Percentiles rank a stretch among this genome's conserved stretches.
Conservation (phyloP, 257 asterid species). For the Fraxinus cuspidata region DNA sequence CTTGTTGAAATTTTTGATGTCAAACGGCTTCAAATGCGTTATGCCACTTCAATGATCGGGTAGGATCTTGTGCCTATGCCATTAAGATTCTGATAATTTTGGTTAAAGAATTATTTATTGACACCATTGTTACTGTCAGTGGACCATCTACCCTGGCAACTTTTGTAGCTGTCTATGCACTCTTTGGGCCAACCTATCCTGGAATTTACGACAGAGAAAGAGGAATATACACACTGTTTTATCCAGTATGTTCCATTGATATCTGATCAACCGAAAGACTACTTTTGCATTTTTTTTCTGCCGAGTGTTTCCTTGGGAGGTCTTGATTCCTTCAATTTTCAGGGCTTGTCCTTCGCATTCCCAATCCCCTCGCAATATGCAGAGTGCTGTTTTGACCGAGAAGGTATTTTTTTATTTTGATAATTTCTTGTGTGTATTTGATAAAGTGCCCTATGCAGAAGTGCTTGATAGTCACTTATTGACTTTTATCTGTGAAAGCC, state of each 20-base stretch:
- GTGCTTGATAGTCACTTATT: constrained; percentile 21
- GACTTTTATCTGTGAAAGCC: constrained; percentile 38
- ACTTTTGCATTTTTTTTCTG: not conserved
- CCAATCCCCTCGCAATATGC: constrained; percentile 7
- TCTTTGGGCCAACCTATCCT: constrained; percentile 88
- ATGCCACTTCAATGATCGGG: constrained; percentile 82
- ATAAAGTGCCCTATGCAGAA: not conserved
- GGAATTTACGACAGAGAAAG: constrained; percentile 79
- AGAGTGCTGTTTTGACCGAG: constrained; percentile 24
- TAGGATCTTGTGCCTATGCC: constrained; percentile 29
- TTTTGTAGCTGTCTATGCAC: constrained; percentile 80
- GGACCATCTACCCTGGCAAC: constrained; percentile 82
- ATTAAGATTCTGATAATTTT: not conserved
- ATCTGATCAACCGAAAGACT: constrained; percentile 1
- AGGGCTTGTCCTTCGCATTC: constrained; percentile 70
- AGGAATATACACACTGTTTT: constrained; percentile 74
- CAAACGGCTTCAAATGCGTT: constrained; percentile 84
- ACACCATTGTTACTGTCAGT: constrained; percentile 42
- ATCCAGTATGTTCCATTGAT: constrained; percentile 60
- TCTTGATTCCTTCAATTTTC: constrained; percentile 30
- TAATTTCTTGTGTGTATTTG: constrained; percentile 9
- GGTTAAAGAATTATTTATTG: constrained; percentile 14
- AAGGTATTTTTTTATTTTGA: constrained; percentile 34
- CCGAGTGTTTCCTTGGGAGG: constrained; percentile 9
- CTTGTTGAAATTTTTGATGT: constrained; percentile 81